Evolutionary conservation across 768 basidiomycete species (phyloP).

Genomic region (Lyophyllum decastes): DNA sequence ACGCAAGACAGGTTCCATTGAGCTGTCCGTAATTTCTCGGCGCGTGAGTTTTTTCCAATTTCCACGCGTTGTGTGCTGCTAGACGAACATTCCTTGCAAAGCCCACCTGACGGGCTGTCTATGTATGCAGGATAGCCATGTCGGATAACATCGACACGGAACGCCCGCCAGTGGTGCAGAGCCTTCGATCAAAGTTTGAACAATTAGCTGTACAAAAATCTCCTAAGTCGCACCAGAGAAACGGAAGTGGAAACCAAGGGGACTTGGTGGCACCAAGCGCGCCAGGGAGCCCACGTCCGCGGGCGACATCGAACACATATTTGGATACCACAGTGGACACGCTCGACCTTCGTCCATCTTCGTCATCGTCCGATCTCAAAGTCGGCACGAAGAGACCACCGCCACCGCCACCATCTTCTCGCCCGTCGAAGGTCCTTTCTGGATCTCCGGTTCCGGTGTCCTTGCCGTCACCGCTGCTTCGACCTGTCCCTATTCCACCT

Average conservation of each 20-base stretch:
- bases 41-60: neutral
- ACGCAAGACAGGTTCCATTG: no score
- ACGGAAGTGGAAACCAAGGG: slow-evolving; percentile 7
- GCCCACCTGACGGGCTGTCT: neutral
- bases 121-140: neutral
- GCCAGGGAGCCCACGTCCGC: slow-evolving; percentile 41
- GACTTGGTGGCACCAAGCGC: slow-evolving; percentile 19
- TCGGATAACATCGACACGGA: slow-evolving; percentile 48
- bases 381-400: slow-evolving; percentile 48
- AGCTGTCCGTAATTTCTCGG: neutral
- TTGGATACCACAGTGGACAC: slow-evolving; percentile 24
- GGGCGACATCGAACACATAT: slow-evolving; percentile 36
- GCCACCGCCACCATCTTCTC: slow-evolving; percentile 59
- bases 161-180: slow-evolving; percentile 65
- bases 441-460: slow-evolving; percentile 43
- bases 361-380: slow-evolving; percentile 59
- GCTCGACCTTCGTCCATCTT: slow-evolving; percentile 42
- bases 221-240: slow-evolving; percentile 4
- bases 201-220: slow-evolving; percentile 45
- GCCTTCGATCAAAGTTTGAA: slow-evolving; percentile 71
- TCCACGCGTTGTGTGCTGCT: neutral
- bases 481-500: slow-evolving; percentile 47
- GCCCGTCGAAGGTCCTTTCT: slow-evolving; percentile 27
- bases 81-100: neutral
- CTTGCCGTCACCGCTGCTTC: slow-evolving; percentile 48